These are phyloP conservation scores for Fusarium metavorans DNA, from an alignment of 2,329 filamentous ascomycete species.

Conservation along the genomic window DNA sequence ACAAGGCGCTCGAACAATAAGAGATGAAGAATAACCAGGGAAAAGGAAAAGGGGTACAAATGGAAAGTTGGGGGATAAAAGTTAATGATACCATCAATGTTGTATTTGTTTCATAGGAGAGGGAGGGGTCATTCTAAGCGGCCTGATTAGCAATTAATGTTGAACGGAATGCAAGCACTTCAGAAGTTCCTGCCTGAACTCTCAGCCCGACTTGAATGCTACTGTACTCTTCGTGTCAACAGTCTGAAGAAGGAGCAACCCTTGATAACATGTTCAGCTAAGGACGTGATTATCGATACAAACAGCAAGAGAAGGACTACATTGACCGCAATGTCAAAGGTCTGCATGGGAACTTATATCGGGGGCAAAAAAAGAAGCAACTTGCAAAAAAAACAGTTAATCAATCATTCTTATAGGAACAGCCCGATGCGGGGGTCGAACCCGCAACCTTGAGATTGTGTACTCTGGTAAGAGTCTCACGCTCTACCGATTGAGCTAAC, in stretches of 20 bases:
- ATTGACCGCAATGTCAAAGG: conserved; percentile 10
- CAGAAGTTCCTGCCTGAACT: not conserved
- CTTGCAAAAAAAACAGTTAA: not conserved
- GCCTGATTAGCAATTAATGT: not conserved
- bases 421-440: conserved; percentile 62
- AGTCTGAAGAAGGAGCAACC: not conserved
- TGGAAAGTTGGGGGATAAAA: not conserved
- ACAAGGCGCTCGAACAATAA: not conserved
- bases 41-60: not conserved
- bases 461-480: conserved; percentile 69
- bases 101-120: not conserved
- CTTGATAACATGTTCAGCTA: not conserved
- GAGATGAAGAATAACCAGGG: not conserved
- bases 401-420: conserved; percentile 47
- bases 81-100: not conserved
- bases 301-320: not conserved
- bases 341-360: conserved; percentile 27
- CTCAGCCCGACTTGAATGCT: not conserved
- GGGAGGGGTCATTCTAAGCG: not conserved
- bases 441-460: conserved; percentile 66
- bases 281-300: not conserved
- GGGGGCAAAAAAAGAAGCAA: not conserved
- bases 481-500: conserved; percentile 65
- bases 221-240: not conserved
- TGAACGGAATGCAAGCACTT: not conserved